phyloP scores from a whole-genome alignment of 225 moss, liverwort and hornwort species.

The Rhytidiadelphus loreus region DNA sequence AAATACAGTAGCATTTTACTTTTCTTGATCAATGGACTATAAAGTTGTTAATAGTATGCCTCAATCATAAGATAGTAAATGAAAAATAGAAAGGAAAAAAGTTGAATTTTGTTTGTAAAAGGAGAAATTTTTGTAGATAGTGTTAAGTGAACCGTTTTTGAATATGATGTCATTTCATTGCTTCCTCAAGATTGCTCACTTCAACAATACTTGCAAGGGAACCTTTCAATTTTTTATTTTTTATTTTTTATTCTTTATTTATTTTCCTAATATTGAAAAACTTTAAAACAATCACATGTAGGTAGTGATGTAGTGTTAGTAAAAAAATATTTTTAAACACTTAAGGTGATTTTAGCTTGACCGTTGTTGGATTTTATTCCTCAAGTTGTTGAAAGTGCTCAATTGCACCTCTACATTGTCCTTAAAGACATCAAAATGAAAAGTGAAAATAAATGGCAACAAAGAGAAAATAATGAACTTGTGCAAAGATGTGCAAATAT shows the following conservation, averaged over 20 bases:
- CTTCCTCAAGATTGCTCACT: background rate
- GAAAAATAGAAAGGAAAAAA: background rate
- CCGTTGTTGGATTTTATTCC: background rate
- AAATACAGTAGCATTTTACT: background rate
- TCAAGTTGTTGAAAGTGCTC: background rate
- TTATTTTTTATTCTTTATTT: too few relatives aligned
- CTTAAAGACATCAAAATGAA: accelerated
- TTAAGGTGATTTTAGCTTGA: background rate
- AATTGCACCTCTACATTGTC: background rate
- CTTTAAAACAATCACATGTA: background rate
- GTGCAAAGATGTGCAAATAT: too few relatives aligned
- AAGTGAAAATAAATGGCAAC: background rate
- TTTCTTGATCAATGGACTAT: background rate
- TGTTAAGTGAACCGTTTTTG: background rate
- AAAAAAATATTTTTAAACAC: background rate
- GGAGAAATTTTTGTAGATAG: too few relatives aligned
- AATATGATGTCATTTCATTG: background rate
- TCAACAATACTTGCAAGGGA: too few relatives aligned
- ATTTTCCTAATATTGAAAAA: background rate
- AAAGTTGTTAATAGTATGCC: background rate
- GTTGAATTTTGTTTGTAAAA: background rate
- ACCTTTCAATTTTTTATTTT: background rate
- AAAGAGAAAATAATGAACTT: background rate
- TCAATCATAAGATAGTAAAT: background rate
- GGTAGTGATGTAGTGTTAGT: background rate